Conservation (phyloP, 352 stramenopile species). For the Phytophthora hybrid region DNA sequence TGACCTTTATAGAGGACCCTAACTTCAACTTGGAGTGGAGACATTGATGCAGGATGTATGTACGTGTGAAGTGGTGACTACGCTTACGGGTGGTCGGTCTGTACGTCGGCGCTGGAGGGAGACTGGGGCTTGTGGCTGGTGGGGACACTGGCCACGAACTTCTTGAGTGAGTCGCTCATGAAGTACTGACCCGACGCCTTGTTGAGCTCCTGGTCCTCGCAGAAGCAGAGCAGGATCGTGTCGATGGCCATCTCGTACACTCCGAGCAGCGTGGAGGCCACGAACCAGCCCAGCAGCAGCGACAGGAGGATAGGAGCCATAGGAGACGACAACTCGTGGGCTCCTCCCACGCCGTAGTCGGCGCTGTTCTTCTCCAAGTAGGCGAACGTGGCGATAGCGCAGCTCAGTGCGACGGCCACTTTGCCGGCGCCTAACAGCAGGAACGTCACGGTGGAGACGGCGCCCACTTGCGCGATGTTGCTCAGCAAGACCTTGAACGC, state of each 20-base stretch:
- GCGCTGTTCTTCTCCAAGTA: constrained; percentile 67
- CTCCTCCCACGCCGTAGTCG: constrained; percentile 57
- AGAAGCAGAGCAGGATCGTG: constrained; percentile 97
- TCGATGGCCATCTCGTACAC: constrained; percentile 97
- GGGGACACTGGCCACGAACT: constrained; percentile 76
- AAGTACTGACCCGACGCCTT: constrained; percentile 74
- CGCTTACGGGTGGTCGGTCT: constrained; percentile 6
- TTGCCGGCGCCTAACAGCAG: constrained; percentile 95
- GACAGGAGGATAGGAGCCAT: constrained; percentile 92
- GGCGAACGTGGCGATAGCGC: constrained; percentile 61
- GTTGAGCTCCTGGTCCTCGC: constrained; percentile 91
- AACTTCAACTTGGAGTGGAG: constrained; percentile 5
- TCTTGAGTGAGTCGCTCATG: constrained; percentile 79
- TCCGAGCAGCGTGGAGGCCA: constrained; percentile 93
- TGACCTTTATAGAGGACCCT: background rate
- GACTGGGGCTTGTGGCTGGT: constrained; percentile 6
- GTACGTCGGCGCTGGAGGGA: background rate
- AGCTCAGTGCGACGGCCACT: constrained; percentile 76
- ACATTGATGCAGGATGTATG: background rate
- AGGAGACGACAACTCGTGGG: constrained; percentile 80
- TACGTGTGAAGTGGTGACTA: background rate
- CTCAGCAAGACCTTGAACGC: constrained; percentile 93
- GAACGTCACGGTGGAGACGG: constrained; percentile 91
- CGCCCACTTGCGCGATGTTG: constrained; percentile 89
- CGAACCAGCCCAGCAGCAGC: constrained; percentile 92